Conservation (phyloP, 306 rosid species). For the Vigna unguiculata region DNA sequence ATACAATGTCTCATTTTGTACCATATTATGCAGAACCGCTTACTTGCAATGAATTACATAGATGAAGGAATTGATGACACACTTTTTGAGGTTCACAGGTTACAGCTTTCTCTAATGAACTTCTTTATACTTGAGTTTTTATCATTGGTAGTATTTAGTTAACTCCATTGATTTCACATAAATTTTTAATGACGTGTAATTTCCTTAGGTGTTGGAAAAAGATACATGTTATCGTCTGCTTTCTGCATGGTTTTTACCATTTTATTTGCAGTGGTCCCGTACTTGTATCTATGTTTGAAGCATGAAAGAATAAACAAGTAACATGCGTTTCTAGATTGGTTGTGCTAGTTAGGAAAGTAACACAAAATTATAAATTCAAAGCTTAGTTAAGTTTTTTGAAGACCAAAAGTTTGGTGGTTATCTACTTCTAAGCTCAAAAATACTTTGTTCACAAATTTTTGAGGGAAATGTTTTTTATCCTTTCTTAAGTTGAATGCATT, state of each 20-base stretch:
- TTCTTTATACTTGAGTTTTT: background rate
- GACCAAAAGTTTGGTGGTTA: background rate
- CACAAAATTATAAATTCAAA: background rate
- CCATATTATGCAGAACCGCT: constrained; percentile 15
- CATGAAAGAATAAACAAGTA: background rate
- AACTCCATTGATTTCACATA: background rate
- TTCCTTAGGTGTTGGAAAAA: constrained; percentile 16
- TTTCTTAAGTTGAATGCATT: background rate
- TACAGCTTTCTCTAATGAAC: constrained; percentile 9
- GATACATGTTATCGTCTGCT: background rate
- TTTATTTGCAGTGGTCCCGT: background rate
- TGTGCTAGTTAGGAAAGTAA: constrained; percentile 1
- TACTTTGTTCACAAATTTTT: background rate
- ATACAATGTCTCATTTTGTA: background rate
- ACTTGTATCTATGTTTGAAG: background rate
- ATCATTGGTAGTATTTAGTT: background rate
- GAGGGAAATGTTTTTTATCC: background rate
- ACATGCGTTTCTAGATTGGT: background rate
- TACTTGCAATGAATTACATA: constrained; percentile 26
- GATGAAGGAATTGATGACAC: constrained; percentile 4
- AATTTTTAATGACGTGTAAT: background rate
- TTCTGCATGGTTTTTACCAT: background rate
- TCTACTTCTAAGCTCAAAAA: background rate
- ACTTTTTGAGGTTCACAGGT: constrained; percentile 31
- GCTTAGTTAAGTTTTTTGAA: background rate